phyloP scores from a whole-genome alignment of 2,329 filamentous ascomycete genomes.

The Mycosphaerella sp. region DNA sequence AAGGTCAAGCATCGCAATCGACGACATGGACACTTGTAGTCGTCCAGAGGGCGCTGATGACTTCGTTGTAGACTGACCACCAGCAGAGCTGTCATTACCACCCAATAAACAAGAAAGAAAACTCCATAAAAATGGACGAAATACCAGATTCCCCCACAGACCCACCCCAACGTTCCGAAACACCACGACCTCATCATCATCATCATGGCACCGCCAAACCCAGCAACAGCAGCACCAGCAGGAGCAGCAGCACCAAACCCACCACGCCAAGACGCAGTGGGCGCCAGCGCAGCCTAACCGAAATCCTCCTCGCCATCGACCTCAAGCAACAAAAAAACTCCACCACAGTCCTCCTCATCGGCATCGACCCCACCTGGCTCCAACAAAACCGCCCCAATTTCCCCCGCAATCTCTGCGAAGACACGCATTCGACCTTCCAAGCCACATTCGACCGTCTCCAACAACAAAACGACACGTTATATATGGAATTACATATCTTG shows the following conservation, averaged over 20 bases:
- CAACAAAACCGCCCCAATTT: background rate
- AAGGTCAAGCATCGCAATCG: background rate
- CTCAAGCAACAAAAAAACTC: background rate
- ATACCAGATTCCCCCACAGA: background rate
- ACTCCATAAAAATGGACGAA: background rate
- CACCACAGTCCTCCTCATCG: slow-evolving; percentile 1
- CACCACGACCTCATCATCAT: background rate
- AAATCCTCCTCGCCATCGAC: slow-evolving; percentile 3
- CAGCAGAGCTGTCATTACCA: too few relatives aligned
- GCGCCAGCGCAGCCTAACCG: slow-evolving; percentile 10
- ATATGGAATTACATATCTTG: slow-evolving; percentile 1
- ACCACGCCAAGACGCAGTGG: slow-evolving; percentile 1
- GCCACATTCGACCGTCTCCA: background rate
- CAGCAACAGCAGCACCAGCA: background rate
- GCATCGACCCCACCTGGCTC: slow-evolving; percentile 2
- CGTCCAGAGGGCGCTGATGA: too few relatives aligned
- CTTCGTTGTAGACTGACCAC: too few relatives aligned
- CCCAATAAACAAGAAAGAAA: background rate
- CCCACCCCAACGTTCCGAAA: slow-evolving; percentile 1
- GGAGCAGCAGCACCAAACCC: background rate
- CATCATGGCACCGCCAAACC: too few relatives aligned
- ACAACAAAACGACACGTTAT: background rate
- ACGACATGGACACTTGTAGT: background rate
- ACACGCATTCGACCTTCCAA: background rate
- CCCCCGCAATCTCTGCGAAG: background rate